Evolutionary conservation across 2,329 filamentous ascomycete genomes (phyloP).

Genomic region (Ophiostoma australiae): DNA sequence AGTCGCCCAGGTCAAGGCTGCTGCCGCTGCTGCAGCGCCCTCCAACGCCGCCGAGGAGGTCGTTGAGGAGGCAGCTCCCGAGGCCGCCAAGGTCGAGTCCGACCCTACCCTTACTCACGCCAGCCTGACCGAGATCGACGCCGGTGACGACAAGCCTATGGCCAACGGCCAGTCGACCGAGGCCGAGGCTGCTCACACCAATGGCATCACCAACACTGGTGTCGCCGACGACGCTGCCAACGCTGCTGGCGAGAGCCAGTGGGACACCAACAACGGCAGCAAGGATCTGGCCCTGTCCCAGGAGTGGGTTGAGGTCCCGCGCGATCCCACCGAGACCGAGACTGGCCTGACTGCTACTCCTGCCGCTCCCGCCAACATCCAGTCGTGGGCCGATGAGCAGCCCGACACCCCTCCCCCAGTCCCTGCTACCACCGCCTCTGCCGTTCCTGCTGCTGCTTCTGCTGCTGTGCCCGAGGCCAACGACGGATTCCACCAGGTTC

Average conservation of each 20-base stretch:
- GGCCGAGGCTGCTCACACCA: constrained; percentile 19
- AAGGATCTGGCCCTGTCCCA: constrained; percentile 47
- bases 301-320: constrained; percentile 73
- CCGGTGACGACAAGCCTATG: constrained; percentile 27
- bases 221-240: constrained; percentile 53
- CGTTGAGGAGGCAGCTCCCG: constrained; percentile 31
- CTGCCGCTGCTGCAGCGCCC: constrained; percentile 49
- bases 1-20: constrained; percentile 58
- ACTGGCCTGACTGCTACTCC: constrained; percentile 53
- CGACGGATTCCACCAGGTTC: constrained; percentile 71
- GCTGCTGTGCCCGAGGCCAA: constrained; percentile 40
- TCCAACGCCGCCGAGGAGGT: constrained; percentile 35
- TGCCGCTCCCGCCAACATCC: constrained; percentile 49
- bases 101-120: constrained; percentile 66
- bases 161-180: constrained; percentile 22
- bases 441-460: constrained; percentile 25
- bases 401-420: constrained; percentile 47
- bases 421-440: constrained; percentile 26
- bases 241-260: constrained; percentile 60
- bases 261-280: constrained; percentile 45
- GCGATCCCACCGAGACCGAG: constrained; percentile 69
- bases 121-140: constrained; percentile 62
- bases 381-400: constrained; percentile 80
- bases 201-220: constrained; percentile 42
- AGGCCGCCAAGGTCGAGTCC: constrained; percentile 39